Conservation (phyloP, 371 early-diverging fungal genomes). For the Mortierella sp. region DNA sequence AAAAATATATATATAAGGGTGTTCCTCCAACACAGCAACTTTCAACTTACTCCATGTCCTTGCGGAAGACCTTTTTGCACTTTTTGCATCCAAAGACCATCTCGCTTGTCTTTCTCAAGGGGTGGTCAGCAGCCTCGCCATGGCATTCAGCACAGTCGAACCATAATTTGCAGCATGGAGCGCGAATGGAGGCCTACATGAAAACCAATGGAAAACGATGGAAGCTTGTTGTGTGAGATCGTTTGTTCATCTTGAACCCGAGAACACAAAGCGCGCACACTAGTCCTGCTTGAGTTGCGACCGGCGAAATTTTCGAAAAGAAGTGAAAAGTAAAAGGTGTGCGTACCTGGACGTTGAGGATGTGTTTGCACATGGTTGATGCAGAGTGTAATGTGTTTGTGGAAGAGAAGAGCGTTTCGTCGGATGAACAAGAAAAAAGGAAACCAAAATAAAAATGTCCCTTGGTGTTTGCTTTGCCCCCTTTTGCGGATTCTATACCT, state of each 20-base stretch:
- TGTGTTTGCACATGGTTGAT: constrained; percentile 89
- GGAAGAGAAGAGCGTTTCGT: background rate
- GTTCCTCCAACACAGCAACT: background rate
- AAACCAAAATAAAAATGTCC: background rate
- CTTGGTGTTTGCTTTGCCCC: constrained; percentile 5
- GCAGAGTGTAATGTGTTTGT: background rate
- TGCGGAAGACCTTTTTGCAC: constrained; percentile 97
- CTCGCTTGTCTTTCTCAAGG: constrained; percentile 85
- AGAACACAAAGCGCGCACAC: background rate
- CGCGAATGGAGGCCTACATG: constrained; percentile 88
- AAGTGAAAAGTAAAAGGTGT: background rate
- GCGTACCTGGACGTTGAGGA: constrained; percentile 95
- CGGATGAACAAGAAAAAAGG: background rate
- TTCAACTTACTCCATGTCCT: constrained; percentile 77
- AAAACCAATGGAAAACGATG: background rate
- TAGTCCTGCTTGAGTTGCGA: background rate
- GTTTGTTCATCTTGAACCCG: background rate
- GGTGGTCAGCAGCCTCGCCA: constrained; percentile 86
- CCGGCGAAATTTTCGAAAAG: background rate
- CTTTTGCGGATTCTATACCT: background rate
- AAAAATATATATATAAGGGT: too few relatives aligned
- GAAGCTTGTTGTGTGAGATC: constrained; percentile 1
- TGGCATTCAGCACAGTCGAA: constrained; percentile 98
- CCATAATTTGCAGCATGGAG: constrained; percentile 96
- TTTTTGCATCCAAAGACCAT: constrained; percentile 98